Base-by-base conservation (phyloP, 371 early-diverging fungal genomes). In the Mucor mucedo region DNA sequence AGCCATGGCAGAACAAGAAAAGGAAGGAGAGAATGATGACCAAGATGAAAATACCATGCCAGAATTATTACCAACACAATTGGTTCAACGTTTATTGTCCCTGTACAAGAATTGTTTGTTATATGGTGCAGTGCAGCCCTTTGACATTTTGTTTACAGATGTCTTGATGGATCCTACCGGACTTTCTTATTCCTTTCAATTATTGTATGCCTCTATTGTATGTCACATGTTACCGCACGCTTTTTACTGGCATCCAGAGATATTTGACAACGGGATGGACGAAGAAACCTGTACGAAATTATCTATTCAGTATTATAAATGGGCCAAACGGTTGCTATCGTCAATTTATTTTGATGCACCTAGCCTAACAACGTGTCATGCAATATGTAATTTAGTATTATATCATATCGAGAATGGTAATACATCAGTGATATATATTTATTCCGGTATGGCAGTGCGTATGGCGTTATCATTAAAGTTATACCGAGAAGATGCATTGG, bases 391-490 rank as follows among this genome's bases (percentile, higher is more conserved):
- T 33, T 41, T 80, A 5, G 78, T 78, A 1, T 62, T 80, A 7
- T 80, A 77, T 52, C 78, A 80, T 50, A 76, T 80, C 5, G 81
- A 80, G 54, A 80, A 74, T 44, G 81, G 81, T 21, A 73, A 76
- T 42, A 77, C 76, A 2, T 72, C 74, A 0, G 68, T 78, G 3
- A 68, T 76, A 16, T 80, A 77, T 38, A 61, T 80, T 14, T 77
- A 80, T 50, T 73, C 76, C 1, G 81, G 81, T 8, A 80, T 80
- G 78, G 81, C 81, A 0, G 74, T 74, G 0, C 70, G 78, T 5
- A 73, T 80, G 75, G 81, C 76, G 0, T 60, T 69, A 14, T 68
- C 75, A 41, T 65, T 80, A 7, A 67, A 74, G n/a, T 49, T 75
- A 13, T 70, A 73, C 44, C 62, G 72, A 7, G 76, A 76, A 44